Evolutionary conservation across 495 filamentous ascomycete genomes (phyloP), one percentile per base, ranked within the genome.

Genomic region (Podospora appendiculata): DNA sequence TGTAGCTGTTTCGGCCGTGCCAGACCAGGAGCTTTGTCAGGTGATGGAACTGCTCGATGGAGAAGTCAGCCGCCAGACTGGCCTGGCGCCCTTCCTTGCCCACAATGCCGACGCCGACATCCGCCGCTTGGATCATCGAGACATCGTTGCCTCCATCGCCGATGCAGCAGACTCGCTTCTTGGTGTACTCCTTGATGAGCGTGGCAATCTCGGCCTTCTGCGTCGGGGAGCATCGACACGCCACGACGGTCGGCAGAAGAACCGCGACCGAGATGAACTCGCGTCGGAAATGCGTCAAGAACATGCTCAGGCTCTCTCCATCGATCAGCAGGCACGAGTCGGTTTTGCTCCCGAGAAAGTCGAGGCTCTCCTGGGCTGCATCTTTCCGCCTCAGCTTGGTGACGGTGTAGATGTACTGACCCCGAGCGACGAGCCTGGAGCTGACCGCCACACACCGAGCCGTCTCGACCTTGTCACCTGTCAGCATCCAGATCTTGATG

Each of bases 401-500:
- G 41, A 97, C 86, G 0, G 91, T 96, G 68, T 97, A 89, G 53
- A 99, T 94, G 66, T 92, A 93, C 67, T 99, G 94, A 1, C 90
- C 90, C 50, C 94, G 76, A 7, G 90, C 83, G n/a, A 99, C 92
- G 17, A 99, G 75, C 69, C 96, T 96, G 16, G 91, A 86, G 58
- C 84, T 90, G 34, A 99, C 88, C 13, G 94, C 94, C 8, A 99
- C 92, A 68, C 94, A 99, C 33, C 92, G 84, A 11, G 94, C 94
- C 32, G 94, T 99, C 68, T 99, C 94, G 1, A 96, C 89, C 69
- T 99, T 99, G 74, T 99, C 94, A 33, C 94, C 94, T 0, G 94
- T 99, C 60, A 99, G 74, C 94, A 99, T 99, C 94, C 94, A 99
- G 50, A 97, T 96, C 70, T 95, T 96, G 64, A 99, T 89, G n/a